phyloP scores from a whole-genome alignment of 163 green algal genomes.

The Scenedesmus sp. region DNA sequence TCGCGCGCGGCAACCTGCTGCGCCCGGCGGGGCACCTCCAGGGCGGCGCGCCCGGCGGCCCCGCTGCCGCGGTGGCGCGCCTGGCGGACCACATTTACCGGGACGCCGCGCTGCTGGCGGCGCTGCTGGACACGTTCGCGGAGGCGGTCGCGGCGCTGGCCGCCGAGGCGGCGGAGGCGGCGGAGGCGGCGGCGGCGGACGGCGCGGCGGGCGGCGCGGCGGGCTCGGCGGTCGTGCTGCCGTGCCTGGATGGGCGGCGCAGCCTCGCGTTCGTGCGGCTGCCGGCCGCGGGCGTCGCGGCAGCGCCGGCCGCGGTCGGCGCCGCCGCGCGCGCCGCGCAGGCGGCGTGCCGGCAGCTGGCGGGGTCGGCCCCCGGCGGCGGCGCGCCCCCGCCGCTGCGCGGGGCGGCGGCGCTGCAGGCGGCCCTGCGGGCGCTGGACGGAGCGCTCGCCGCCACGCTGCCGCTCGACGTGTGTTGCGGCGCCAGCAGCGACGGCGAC shows the following conservation, averaged over 20 bases:
- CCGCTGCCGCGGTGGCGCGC: conserved; percentile 1
- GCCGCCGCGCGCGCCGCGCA: not conserved
- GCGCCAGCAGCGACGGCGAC: conserved; percentile 22
- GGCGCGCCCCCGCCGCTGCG: not conserved
- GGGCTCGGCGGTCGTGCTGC: no score
- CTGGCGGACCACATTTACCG: conserved; percentile 13
- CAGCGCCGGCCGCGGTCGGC: not conserved
- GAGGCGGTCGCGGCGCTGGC: conserved; percentile 1
- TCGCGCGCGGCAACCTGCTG: conserved; percentile 20
- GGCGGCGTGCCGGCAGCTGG: not conserved
- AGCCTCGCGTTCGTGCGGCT: no score
- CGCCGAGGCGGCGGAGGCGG: not conserved
- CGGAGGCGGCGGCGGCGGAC: no score
- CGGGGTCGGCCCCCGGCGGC: not conserved
- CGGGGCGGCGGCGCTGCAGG: not conserved
- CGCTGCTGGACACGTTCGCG: conserved; percentile 3
- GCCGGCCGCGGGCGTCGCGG: no score
- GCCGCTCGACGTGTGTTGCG: not conserved
- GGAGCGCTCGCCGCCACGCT: conserved; percentile 17
- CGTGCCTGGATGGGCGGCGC: no score
- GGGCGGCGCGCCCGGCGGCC: not conserved
- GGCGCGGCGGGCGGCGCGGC: no score
- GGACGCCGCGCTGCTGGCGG: not conserved
- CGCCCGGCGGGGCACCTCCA: conserved; percentile 12
- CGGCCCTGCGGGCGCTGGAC: conserved; percentile 4